Conservation (phyloP, 805 yeast genomes). For the Starmerella cellae region DNA sequence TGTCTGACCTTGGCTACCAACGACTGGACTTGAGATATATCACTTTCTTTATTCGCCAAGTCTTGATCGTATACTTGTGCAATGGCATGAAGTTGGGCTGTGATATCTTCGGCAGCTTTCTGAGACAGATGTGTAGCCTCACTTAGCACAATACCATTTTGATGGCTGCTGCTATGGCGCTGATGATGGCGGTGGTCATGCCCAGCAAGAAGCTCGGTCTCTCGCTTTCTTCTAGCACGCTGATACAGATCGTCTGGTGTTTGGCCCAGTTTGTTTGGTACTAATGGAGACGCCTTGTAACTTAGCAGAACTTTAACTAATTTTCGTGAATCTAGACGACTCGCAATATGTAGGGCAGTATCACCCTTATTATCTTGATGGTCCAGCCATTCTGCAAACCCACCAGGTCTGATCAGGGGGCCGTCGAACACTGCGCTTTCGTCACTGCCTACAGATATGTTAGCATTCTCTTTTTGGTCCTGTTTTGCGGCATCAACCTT, state of each 20-base stretch:
- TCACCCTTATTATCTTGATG: slow-evolving; percentile 75
- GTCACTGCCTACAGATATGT: neutral
- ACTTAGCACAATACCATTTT: neutral
- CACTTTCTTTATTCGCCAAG: slow-evolving; percentile 42
- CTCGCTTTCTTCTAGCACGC: slow-evolving; percentile 1
- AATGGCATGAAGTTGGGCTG: slow-evolving; percentile 25
- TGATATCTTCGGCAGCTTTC: slow-evolving; percentile 2
- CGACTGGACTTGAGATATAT: slow-evolving; percentile 36
- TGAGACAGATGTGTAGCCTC: slow-evolving; percentile 8
- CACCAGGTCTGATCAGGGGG: slow-evolving; percentile 6
- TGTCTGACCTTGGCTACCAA: slow-evolving; percentile 32
- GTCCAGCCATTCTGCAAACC: slow-evolving; percentile 39
- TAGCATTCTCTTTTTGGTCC: too few relatives aligned
- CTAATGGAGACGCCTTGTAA: slow-evolving; percentile 36
- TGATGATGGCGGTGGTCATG: neutral
- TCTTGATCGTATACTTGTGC: slow-evolving; percentile 43
- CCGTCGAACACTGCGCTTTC: neutral
- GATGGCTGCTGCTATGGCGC: neutral
- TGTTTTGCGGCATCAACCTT: too few relatives aligned
- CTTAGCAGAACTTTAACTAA: slow-evolving; percentile 34
- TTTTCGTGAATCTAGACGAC: slow-evolving; percentile 38
- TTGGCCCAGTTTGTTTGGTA: slow-evolving; percentile 32
- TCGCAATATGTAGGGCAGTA: slow-evolving; percentile 72
- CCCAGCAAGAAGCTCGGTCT: neutral
- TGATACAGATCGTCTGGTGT: slow-evolving; percentile 27